Evolutionary conservation across 2,329 filamentous ascomycete genomes (phyloP).

Genomic region (Calonectria pseudoturangicola): DNA sequence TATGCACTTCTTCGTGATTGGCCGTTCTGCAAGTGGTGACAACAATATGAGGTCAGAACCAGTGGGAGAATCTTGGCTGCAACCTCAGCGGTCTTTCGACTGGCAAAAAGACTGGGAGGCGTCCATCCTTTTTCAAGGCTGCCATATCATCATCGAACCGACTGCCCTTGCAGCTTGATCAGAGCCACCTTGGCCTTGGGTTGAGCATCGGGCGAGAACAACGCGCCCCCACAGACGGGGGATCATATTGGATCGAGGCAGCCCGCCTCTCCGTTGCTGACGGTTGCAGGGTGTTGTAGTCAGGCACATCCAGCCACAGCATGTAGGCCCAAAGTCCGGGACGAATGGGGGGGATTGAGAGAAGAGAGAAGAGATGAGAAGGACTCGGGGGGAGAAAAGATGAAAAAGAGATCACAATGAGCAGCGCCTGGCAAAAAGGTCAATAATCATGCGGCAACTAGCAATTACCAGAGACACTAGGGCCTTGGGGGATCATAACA

Average conservation of each 20-base stretch:
- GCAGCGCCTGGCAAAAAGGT: background rate
- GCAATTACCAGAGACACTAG: background rate
- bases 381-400: background rate
- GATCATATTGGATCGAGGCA: background rate
- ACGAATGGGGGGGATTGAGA: background rate
- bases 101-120: background rate
- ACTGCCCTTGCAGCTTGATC: background rate
- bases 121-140: background rate
- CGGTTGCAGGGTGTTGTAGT: background rate
- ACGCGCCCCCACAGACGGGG: background rate
- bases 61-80: background rate
- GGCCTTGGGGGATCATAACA: background rate
- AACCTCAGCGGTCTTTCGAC: background rate
- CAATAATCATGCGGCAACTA: background rate
- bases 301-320: conserved; percentile 2
- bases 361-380: conserved; percentile 31
- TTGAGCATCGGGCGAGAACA: background rate
- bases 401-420: background rate
- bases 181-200: too few relatives aligned
- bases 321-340: background rate
- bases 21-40: background rate
- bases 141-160: background rate
- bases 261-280: background rate
- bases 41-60: background rate
- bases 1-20: background rate